Conservation (phyloP, 2,329 filamentous ascomycete genomes). For the Pleoardoris graminearum region DNA sequence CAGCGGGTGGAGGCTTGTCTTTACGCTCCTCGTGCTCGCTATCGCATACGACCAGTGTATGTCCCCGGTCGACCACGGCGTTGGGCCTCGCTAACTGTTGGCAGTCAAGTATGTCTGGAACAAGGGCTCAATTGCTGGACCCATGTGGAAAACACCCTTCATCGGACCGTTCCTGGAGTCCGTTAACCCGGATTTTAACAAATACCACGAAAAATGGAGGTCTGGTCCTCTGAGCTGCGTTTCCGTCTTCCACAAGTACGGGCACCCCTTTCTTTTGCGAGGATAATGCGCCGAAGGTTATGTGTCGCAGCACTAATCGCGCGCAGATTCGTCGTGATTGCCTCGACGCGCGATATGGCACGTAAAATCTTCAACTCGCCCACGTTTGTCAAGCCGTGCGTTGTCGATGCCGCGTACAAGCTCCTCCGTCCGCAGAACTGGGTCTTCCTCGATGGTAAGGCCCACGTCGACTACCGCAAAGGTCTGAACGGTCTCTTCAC, state of each 20-base stretch:
- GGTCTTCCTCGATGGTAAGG: constrained; percentile 95
- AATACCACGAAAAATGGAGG: constrained; percentile 90
- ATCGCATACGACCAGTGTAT: constrained; percentile 88
- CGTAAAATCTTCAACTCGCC: constrained; percentile 98
- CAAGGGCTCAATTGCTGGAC: constrained; percentile 53
- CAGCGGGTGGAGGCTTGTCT: constrained; percentile 41
- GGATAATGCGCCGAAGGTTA: constrained; percentile 7
- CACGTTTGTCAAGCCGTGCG: constrained; percentile 87
- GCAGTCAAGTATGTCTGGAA: constrained; percentile 55
- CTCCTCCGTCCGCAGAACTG: constrained; percentile 90
- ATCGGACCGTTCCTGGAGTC: constrained; percentile 94
- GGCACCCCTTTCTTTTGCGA: not conserved
- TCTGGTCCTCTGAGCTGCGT: constrained; percentile 94
- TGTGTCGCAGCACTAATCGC: constrained; percentile 18
- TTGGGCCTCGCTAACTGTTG: constrained; percentile 45
- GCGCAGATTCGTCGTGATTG: constrained; percentile 90
- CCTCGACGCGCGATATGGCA: constrained; percentile 90
- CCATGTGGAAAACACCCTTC: constrained; percentile 54
- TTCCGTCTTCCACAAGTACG: constrained; percentile 97
- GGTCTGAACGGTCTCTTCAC: constrained; percentile 95
- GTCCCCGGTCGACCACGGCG: constrained; percentile 40
- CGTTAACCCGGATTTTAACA: constrained; percentile 85
- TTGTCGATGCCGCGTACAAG: constrained; percentile 92
- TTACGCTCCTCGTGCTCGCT: constrained; percentile 70
- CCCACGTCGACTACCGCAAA: constrained; percentile 95